Evolutionary conservation across 257 asterid genomes (phyloP), one percentile per base, ranked within the genome.

Genomic region (Nicotiana noctiflora): DNA sequence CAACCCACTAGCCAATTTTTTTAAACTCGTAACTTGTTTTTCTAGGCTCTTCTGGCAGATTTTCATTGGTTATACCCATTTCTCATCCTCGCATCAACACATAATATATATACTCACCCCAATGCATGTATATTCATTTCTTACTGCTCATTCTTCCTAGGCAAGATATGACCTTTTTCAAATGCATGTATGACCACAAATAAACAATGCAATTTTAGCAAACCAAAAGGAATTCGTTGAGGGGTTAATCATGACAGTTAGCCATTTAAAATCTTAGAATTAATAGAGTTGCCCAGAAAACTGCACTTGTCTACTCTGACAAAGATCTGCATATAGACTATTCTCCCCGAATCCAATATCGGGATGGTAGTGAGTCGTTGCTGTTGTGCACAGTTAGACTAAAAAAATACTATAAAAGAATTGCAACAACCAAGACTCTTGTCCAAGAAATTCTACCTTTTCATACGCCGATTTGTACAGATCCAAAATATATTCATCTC

Each of bases 351-450:
- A 3, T 5, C 31, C 2, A 1, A 2, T 0, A 2, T 29, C 2
- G 31, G 5, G 34, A 31, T 31, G 3, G 34, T 31, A 31, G 34
- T 31, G 34, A 3, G 5, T 31, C 34, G 34, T 31, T 31, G n/a
- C n/a, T n/a, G 5, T 31, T 31, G 34, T 31, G 34, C 55, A 56
- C 55, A 49, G 55, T 3, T 49, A 49, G 34, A 12, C 59, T 51
- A 64, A 63, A 64, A 78, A 37, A 64, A n/a, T n/a, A n/a, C n/a
- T 57, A 68, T 77, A 82, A 59, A 75, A 77, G 62, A 67, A 31
- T 70, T 90, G 83, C 88, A 75, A 63, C 83, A 84, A 81, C 88
- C 93, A 78, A 91, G 88, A 84, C 81, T 83, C 82, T 83, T 90
- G 95, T 86, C 93, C 81, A 82, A 82, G 15, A 66, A 68, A 82